Percentiles rank a stretch among this genome's conserved stretches.
phyloP scores from a whole-genome alignment of 805 yeast genomes.

The Wickerhamiella allomyrinae region DNA sequence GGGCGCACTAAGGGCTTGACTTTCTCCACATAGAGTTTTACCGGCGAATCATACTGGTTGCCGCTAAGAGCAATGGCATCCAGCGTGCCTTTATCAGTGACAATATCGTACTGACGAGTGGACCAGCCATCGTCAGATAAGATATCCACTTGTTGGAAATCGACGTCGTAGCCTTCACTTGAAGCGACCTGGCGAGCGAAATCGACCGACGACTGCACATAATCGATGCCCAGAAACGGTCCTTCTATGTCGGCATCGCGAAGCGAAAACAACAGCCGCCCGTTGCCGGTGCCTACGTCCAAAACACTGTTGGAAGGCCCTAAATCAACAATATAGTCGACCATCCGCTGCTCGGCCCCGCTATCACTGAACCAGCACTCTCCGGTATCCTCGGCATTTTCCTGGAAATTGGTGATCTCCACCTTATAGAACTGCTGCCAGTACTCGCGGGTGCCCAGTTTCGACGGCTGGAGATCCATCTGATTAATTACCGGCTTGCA shows the following conservation, averaged over 20 bases:
- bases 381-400: constrained; percentile 75
- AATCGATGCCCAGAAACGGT: constrained; percentile 64
- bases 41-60: constrained; percentile 27
- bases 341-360: constrained; percentile 70
- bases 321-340: constrained; percentile 14
- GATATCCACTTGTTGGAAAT: constrained; percentile 59
- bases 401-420: constrained; percentile 57
- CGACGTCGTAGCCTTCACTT: constrained; percentile 21
- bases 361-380: constrained; percentile 95
- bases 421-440: constrained; percentile 80
- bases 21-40: constrained; percentile 42
- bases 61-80: constrained; percentile 92
- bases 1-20: constrained; percentile 41
- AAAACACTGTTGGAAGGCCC: constrained; percentile 30
- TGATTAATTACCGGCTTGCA: no score
- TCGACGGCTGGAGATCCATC: constrained; percentile 47
- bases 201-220: constrained; percentile 63
- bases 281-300: constrained; percentile 95
- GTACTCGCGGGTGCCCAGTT: constrained; percentile 74
- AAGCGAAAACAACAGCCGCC: constrained; percentile 66
- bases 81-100: constrained; percentile 87
- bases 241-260: constrained; percentile 49
- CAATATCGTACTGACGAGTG: constrained; percentile 44
- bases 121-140: constrained; percentile 31
- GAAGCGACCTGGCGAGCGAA: constrained; percentile 52